Evolutionary conservation across 2,329 filamentous ascomycete genomes (phyloP), one percentile per base, ranked within the genome.

Genomic region (Graphiopsis chlorocephala): DNA sequence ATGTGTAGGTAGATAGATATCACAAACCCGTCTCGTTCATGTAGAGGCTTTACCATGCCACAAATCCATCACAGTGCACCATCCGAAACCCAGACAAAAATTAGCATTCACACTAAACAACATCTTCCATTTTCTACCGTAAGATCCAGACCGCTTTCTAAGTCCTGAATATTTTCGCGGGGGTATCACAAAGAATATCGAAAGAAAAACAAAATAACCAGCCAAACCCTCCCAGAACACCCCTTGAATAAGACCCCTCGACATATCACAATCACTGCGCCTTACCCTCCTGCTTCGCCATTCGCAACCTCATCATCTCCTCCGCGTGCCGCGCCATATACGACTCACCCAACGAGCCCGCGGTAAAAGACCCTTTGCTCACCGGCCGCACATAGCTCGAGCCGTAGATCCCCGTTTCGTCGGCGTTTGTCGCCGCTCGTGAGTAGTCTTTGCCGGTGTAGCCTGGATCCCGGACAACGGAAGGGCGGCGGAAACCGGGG

Each of bases 291-390:
- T 62, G 48, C 48, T 55, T 62, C 33, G 60, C 60, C 59, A 38
- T 42, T 4, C 60, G 23, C 48, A 55, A 29, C 48, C 60, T 53
- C 48, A 53, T 45, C 60, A 62, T 62, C 25, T 64, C 62, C 55
- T 74, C 72, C n/a, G 75, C 75, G 33, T 74, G 73, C 25, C 69
- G 64, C 11, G 71, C 72, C 75, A 77, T 77, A 56, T 71, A 77
- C 6, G 67, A 70, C 69, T 76, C 75, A 11, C 75, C 75, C 25
- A 77, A 56, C 47, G 68, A 71, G n/a, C 75, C 73, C 25, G 63
- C 69, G 23, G 68, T 71, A 53, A 74, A 74, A 3, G 67, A 69
- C 3, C 62, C 62, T 45, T 59, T 68, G 23, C 29, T 68, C n/a
- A 66, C 52, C 26, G 69, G 67, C 26, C 68, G 38, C 12, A 47